These are phyloP conservation scores for Marasmius sp. DNA, from an alignment of 1,284 basidiomycete species.

Conservation along the genomic window DNA sequence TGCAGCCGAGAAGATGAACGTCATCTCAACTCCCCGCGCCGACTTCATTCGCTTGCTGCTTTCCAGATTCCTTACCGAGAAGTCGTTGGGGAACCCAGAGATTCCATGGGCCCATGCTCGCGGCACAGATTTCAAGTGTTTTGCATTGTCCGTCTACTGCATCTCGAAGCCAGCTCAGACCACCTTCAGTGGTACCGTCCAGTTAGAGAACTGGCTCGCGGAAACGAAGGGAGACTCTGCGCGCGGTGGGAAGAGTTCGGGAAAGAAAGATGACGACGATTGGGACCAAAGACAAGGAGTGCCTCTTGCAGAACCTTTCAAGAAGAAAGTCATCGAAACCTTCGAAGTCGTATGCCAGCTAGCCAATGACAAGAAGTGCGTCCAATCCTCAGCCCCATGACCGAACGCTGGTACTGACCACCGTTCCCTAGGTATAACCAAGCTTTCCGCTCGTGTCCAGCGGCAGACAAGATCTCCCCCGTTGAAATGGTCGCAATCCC, in stretches of 20 bases:
- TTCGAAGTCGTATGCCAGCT: slow-evolving; percentile 47
- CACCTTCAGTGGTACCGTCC: slow-evolving; percentile 26
- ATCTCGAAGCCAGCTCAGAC: slow-evolving; percentile 39
- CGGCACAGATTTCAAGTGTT: slow-evolving; percentile 62
- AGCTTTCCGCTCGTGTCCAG: neutral
- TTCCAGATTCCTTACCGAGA: slow-evolving; percentile 39
- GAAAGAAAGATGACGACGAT: neutral
- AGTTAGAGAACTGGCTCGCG: slow-evolving; percentile 58
- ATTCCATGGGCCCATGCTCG: slow-evolving; percentile 53
- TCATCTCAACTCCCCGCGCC: slow-evolving; percentile 52
- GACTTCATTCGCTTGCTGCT: slow-evolving; percentile 54
- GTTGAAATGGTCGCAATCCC: slow-evolving; percentile 60
- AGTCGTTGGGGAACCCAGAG: slow-evolving; percentile 33
- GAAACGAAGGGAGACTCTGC: slow-evolving; percentile 12
- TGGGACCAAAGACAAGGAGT: slow-evolving; percentile 12
- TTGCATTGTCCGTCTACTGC: slow-evolving; percentile 52
- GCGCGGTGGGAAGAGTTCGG: neutral
- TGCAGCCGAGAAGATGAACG: slow-evolving; percentile 71
- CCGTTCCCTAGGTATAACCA: neutral
- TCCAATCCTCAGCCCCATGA: slow-evolving; percentile 29
- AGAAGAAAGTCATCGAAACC: slow-evolving; percentile 35
- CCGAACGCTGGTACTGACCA: neutral
- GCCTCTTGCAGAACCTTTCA: slow-evolving; percentile 26
- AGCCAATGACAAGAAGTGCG: slow-evolving; percentile 29
- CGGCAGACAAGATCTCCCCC: slow-evolving; percentile 47